Conservation (phyloP, 2,329 filamentous ascomycete species). For the Fusarium azukiicola region DNA sequence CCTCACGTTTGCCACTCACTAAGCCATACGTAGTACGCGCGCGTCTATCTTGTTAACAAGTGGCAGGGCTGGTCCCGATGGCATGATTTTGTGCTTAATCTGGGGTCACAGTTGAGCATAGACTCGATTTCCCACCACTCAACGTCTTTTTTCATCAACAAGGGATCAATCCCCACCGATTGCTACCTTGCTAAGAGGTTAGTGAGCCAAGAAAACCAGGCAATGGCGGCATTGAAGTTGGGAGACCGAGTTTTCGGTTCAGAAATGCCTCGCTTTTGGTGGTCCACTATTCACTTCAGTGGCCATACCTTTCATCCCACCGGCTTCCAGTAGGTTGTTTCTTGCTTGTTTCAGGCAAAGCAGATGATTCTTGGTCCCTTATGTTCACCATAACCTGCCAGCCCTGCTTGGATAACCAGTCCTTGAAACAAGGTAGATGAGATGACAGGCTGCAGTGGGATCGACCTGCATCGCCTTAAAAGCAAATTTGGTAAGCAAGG, state of each 20-base stretch:
- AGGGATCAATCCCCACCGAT: not conserved
- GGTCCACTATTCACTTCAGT: too few species aligned
- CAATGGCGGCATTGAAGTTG: not conserved
- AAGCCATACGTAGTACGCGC: not conserved
- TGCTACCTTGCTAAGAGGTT: not conserved
- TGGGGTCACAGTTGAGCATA: not conserved
- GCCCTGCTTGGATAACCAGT: not conserved
- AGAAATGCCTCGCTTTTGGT: not conserved
- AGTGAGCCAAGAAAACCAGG: not conserved
- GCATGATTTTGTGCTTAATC: slow-evolving; percentile 1
- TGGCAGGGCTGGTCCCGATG: not conserved
- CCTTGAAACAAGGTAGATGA: not conserved
- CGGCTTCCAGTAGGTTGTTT: not conserved
- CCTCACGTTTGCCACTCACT: not conserved
- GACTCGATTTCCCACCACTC: slow-evolving; percentile 4
- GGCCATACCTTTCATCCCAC: too few species aligned
- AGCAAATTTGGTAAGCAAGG: not conserved
- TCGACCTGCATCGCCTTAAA: too few species aligned
- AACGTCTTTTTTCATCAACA: not conserved
- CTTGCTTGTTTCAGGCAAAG: not conserved
- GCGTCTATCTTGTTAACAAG: not conserved
- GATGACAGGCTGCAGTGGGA: too few species aligned
- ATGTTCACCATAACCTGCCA: not conserved
- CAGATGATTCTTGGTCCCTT: not conserved
- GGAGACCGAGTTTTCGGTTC: not conserved